phyloP scores from a whole-genome alignment of 495 filamentous ascomycete genomes.

The Trichoderma erinaceum region DNA sequence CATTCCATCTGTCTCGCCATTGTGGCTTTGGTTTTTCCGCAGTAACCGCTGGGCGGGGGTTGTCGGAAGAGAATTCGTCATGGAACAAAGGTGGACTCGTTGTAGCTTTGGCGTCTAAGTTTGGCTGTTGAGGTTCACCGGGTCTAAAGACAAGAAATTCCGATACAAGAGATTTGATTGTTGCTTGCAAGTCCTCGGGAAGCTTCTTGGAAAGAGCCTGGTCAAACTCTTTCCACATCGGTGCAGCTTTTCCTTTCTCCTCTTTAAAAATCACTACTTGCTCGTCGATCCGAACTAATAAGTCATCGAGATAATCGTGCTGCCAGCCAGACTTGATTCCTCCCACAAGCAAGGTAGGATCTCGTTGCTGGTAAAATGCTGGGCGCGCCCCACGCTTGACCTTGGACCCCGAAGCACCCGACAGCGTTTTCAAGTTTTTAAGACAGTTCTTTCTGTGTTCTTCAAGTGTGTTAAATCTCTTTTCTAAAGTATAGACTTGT shows the following conservation, averaged over 20 bases:
- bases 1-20: slow-evolving; percentile 34
- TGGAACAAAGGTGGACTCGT: slow-evolving; percentile 16
- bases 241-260: neutral
- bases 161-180: slow-evolving; percentile 20
- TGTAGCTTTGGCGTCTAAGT: neutral
- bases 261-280: slow-evolving; percentile 23
- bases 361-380: slow-evolving; percentile 29
- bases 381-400: too few species aligned
- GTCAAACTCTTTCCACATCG: neutral
- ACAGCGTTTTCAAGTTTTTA: too few species aligned
- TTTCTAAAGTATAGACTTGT: too few species aligned
- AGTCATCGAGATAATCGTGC: slow-evolving; percentile 34
- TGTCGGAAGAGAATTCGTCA: neutral
- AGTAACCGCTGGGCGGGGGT: too few species aligned
- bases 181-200: slow-evolving; percentile 17
- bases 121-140: neutral
- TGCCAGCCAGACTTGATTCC: slow-evolving; percentile 42
- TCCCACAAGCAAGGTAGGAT: slow-evolving; percentile 44
- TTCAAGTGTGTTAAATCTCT: too few species aligned
- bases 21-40: too few species aligned
- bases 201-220: slow-evolving; percentile 8
- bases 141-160: slow-evolving; percentile 20
- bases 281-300: slow-evolving; percentile 29
- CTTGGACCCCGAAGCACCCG: too few species aligned
- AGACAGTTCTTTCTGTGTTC: too few species aligned